Conservation (phyloP, 75 land plant genomes). For the Cupressus sempervirens region DNA sequence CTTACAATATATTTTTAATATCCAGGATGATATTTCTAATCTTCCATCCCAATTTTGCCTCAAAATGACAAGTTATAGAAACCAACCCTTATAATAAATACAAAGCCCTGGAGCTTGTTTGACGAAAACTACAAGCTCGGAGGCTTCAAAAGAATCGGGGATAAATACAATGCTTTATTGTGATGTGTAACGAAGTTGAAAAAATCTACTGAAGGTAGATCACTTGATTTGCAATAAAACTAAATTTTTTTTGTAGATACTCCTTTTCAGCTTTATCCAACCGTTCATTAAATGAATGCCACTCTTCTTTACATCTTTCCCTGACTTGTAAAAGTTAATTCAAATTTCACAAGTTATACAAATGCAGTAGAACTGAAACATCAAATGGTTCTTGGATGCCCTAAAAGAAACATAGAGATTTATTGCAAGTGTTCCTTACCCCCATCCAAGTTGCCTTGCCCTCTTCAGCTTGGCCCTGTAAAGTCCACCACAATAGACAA, state of each 20-base stretch:
- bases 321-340: conserved; percentile 25
- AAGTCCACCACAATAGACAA: neutral
- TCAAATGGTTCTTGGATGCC: neutral
- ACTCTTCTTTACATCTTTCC: conserved; percentile 38
- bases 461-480: conserved; percentile 39
- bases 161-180: neutral
- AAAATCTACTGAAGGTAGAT: neutral
- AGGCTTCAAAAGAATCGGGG: conserved; percentile 9
- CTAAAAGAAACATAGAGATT: conserved; percentile 6
- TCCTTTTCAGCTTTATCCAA: conserved; percentile 30
- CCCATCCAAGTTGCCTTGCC: conserved; percentile 67
- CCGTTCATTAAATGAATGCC: conserved; percentile 27
- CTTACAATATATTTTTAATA: too few species aligned
- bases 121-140: conserved; percentile 2
- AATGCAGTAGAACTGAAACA: neutral
- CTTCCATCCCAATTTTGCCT: too few species aligned
- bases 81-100: neutral
- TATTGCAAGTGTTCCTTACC: conserved; percentile 27
- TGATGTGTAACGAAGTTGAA: neutral
- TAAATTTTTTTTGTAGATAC: conserved; percentile 1
- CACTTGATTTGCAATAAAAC: neutral
- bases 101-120: conserved; percentile 1
- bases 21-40: too few species aligned
- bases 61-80: conserved; percentile 1
- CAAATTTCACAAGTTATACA: neutral